Conservation (phyloP, 352 stramenopile genomes). For the Peronospora farinosa region DNA sequence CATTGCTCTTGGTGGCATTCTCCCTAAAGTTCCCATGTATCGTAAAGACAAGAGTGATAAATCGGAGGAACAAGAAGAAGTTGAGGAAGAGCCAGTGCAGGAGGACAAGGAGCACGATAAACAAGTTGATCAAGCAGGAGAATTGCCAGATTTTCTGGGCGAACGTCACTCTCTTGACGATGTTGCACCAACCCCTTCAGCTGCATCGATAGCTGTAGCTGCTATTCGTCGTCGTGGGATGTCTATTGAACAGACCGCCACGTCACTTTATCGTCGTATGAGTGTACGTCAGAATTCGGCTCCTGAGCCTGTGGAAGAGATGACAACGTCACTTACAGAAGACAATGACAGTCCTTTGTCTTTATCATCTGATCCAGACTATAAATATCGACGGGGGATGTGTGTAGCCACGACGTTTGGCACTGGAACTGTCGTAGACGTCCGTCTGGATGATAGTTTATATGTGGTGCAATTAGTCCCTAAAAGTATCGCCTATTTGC, state of each 20-base stretch:
- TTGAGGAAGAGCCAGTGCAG: constrained; percentile 24
- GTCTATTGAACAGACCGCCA: constrained; percentile 49
- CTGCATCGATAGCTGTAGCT: constrained; percentile 23
- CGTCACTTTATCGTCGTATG: constrained; percentile 48
- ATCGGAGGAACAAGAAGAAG: constrained; percentile 14
- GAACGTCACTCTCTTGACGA: constrained; percentile 47
- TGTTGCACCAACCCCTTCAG: constrained; percentile 23
- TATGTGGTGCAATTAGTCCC: constrained; percentile 73
- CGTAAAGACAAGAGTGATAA: constrained; percentile 36
- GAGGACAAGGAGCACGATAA: constrained; percentile 34
- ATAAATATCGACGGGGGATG: constrained; percentile 48
- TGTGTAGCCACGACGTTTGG: constrained; percentile 76
- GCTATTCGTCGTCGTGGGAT: constrained; percentile 39
- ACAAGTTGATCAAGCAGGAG: constrained; percentile 33
- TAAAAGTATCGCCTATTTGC: constrained; percentile 64
- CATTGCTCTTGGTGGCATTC: constrained; percentile 41
- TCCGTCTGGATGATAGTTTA: constrained; percentile 63
- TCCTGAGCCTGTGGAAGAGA: constrained; percentile 18
- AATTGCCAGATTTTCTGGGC: constrained; percentile 38
- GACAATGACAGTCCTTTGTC: constrained; percentile 19
- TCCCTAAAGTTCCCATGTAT: constrained; percentile 56
- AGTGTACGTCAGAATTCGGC: constrained; percentile 42
- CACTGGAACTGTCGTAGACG: constrained; percentile 65
- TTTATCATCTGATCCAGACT: constrained; percentile 28
- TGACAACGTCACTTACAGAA: constrained; percentile 27